phyloP scores from a whole-genome alignment of 371 early-diverging fungal genomes.

The Umbelopsis sp. region DNA sequence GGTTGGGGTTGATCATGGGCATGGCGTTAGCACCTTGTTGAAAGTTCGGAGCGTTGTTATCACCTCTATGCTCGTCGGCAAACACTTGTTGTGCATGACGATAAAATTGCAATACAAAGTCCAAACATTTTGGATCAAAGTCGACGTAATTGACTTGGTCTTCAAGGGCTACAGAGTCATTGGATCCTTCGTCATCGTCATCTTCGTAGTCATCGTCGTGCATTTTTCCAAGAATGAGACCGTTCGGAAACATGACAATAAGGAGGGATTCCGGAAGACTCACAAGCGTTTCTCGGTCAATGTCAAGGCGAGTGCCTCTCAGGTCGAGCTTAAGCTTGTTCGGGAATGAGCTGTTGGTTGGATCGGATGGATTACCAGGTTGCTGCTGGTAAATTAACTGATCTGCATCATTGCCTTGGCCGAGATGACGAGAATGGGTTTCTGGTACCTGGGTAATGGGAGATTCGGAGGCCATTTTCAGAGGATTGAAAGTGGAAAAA shows the following conservation, averaged over 20 bases:
- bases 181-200: slow-evolving; percentile 40
- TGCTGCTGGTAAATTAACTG: slow-evolving; percentile 14
- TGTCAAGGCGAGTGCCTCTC: slow-evolving; percentile 70
- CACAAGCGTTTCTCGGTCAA: slow-evolving; percentile 75
- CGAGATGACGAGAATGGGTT: not conserved
- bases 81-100: slow-evolving; percentile 39
- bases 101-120: slow-evolving; percentile 57
- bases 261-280: slow-evolving; percentile 69
- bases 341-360: slow-evolving; percentile 13
- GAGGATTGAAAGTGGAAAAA: not conserved
- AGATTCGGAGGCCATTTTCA: slow-evolving; percentile 1
- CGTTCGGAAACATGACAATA: slow-evolving; percentile 75
- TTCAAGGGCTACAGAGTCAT: not conserved
- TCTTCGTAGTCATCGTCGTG: slow-evolving; percentile 40
- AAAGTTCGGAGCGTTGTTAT: not conserved
- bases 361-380: slow-evolving; percentile 19
- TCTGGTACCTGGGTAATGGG: not conserved
- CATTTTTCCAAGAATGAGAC: slow-evolving; percentile 53
- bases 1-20: slow-evolving; percentile 23
- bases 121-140: slow-evolving; percentile 56
- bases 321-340: slow-evolving; percentile 67
- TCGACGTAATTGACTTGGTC: slow-evolving; percentile 43
- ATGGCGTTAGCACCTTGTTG: slow-evolving; percentile 4
- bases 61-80: slow-evolving; percentile 28
- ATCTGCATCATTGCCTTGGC: not conserved